A percentile compares a stretch with the other conserved stretches of the same genome.
Conservation (phyloP, 1,284 basidiomycete species). For the Papiliotrema flavescens region DNA sequence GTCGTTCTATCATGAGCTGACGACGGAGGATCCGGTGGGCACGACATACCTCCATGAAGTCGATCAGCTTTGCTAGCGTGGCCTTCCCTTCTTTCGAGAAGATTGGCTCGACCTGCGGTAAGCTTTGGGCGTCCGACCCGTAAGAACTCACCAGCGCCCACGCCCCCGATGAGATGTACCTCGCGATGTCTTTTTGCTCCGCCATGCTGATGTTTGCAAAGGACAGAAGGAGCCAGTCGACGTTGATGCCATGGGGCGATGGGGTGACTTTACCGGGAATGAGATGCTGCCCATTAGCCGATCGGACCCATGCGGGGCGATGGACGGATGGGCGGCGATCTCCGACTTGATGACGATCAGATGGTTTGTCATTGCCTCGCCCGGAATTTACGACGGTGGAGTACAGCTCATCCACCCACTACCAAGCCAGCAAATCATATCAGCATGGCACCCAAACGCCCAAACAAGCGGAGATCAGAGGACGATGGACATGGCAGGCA, state of each 20-base stretch:
- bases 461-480: constrained; percentile 15
- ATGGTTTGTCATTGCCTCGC: neutral
- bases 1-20: constrained; percentile 63
- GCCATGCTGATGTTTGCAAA: neutral
- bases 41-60: constrained; percentile 69
- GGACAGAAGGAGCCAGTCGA: neutral
- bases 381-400: neutral
- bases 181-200: neutral
- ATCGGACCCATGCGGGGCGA: too few species aligned
- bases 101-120: constrained; percentile 74
- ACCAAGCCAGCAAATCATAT: too few species aligned
- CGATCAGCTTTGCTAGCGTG: constrained; percentile 74
- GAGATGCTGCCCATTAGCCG: too few species aligned
- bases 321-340: too few species aligned
- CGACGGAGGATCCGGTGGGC: neutral
- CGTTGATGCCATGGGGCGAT: too few species aligned
- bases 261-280: too few species aligned
- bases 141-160: constrained; percentile 23
- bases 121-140: neutral
- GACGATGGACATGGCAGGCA: constrained; percentile 23
- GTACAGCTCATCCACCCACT: neutral
- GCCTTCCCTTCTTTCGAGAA: constrained; percentile 85
- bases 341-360: too few species aligned
- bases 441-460: neutral
- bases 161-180: constrained; percentile 24